These are phyloP conservation scores for Diaporthe ampelina DNA, from an alignment of 2,329 filamentous ascomycete species.

Conservation along the genomic window DNA sequence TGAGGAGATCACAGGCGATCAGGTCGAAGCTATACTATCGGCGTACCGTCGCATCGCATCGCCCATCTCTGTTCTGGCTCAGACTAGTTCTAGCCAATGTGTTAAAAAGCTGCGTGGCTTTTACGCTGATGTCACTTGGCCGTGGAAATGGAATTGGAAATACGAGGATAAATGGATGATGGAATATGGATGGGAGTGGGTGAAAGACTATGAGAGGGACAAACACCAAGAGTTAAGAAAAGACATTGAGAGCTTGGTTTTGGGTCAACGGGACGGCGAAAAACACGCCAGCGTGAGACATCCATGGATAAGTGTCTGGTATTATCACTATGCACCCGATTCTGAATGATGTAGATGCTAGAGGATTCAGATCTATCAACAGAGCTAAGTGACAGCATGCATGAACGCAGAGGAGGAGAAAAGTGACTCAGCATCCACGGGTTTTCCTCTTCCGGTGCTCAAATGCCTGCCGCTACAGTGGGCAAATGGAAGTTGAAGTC, in stretches of 20 bases:
- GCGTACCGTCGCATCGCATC: neutral
- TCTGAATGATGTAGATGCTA: too few species aligned
- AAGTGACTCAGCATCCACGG: too few species aligned
- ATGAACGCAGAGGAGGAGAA: too few species aligned
- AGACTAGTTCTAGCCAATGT: too few species aligned
- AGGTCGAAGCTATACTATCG: neutral
- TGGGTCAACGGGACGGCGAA: neutral
- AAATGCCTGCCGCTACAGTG: too few species aligned
- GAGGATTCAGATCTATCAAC: too few species aligned
- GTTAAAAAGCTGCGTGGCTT: too few species aligned
- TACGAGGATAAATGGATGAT: neutral
- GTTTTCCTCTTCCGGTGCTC: too few species aligned
- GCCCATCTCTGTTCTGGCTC: neutral
- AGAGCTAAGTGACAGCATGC: too few species aligned
- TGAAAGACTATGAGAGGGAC: neutral
- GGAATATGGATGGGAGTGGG: neutral
- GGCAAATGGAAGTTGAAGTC: too few species aligned
- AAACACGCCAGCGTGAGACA: too few species aligned
- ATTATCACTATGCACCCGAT: too few species aligned
- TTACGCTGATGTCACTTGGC: neutral
- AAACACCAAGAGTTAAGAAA: neutral
- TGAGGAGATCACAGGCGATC: neutral
- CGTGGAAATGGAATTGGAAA: neutral
- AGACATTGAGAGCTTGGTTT: neutral
- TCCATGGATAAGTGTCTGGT: neutral